Conservation (phyloP, 306 rosid species). For the Dalbergia cochinchinensis region DNA sequence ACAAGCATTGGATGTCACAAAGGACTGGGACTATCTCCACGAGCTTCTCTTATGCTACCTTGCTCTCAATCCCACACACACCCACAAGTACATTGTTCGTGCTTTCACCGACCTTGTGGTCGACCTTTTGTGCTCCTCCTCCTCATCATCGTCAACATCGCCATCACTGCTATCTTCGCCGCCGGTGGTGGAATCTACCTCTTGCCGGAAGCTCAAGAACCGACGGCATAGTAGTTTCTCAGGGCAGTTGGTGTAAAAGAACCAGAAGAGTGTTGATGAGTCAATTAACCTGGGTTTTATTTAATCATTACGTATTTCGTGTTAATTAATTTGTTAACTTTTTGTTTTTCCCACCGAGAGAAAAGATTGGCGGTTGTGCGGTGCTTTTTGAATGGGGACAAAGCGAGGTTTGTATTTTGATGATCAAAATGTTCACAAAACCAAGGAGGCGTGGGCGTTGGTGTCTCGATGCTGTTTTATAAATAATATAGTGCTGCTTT, state of each 20-base stretch:
- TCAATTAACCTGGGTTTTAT: conserved; percentile 6
- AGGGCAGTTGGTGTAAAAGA: conserved; percentile 32
- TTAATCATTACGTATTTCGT: not conserved
- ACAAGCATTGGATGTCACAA: conserved; percentile 46
- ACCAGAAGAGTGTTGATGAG: not conserved
- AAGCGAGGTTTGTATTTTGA: conserved; percentile 47
- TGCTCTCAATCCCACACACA: conserved; percentile 68
- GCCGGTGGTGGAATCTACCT: conserved; percentile 2
- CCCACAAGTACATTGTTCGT: conserved; percentile 76
- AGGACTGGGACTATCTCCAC: conserved; percentile 76
- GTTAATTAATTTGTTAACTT: not conserved
- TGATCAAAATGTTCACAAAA: conserved; percentile 42
- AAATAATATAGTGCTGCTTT: conserved; percentile 12
- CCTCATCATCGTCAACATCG: not conserved
- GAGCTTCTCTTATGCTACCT: conserved; percentile 89
- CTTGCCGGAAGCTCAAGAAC: conserved; percentile 30
- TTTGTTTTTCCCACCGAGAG: not conserved
- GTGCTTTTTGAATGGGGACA: conserved; percentile 49
- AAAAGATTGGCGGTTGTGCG: conserved; percentile 32
- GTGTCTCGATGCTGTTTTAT: conserved; percentile 56
- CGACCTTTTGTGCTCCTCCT: conserved; percentile 50
- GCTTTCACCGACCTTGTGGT: conserved; percentile 86
- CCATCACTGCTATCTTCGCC: not conserved
- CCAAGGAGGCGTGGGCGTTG: conserved; percentile 62
- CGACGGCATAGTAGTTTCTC: conserved; percentile 47